Conservation (phyloP, 1,284 basidiomycete species). For the Peniophora sp. region DNA sequence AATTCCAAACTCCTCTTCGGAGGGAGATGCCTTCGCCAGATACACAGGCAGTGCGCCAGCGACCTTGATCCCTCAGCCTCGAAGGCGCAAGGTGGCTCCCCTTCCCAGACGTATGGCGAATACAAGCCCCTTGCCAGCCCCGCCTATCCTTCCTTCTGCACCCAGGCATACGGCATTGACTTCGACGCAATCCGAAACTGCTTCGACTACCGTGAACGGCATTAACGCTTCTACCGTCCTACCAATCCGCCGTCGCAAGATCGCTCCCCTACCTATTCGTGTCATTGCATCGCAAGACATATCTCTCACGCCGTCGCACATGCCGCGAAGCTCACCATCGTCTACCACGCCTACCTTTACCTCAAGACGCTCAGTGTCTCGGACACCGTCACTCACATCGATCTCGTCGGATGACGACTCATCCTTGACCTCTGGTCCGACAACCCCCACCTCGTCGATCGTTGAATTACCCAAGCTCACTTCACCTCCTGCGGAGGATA, state of each 20-base stretch:
- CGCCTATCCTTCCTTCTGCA: too few relatives aligned
- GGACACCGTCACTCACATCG: slow-evolving; percentile 7
- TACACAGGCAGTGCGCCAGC: neutral
- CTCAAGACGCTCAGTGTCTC: neutral
- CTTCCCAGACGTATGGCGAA: neutral
- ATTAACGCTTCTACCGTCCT: too few relatives aligned
- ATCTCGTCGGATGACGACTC: slow-evolving; percentile 4
- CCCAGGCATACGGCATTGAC: too few relatives aligned
- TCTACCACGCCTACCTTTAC: neutral
- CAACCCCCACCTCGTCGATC: neutral
- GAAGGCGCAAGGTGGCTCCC: neutral
- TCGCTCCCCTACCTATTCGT: neutral
- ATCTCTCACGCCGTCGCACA: neutral
- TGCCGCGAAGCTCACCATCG: neutral
- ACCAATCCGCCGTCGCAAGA: neutral
- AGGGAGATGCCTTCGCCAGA: neutral
- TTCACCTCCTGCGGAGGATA: too few relatives aligned
- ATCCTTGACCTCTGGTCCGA: slow-evolving; percentile 2
- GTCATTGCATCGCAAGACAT: neutral
- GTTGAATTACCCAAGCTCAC: neutral
- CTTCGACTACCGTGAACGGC: too few relatives aligned
- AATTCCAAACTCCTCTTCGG: too few relatives aligned
- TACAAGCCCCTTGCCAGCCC: too few relatives aligned
- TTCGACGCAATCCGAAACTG: too few relatives aligned
- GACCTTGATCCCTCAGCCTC: neutral